A percentile compares a stretch with the other conserved stretches of the same genome.
phyloP scores from a whole-genome alignment of 2,329 filamentous ascomycete genomes.

The Penicillium corylophilum region DNA sequence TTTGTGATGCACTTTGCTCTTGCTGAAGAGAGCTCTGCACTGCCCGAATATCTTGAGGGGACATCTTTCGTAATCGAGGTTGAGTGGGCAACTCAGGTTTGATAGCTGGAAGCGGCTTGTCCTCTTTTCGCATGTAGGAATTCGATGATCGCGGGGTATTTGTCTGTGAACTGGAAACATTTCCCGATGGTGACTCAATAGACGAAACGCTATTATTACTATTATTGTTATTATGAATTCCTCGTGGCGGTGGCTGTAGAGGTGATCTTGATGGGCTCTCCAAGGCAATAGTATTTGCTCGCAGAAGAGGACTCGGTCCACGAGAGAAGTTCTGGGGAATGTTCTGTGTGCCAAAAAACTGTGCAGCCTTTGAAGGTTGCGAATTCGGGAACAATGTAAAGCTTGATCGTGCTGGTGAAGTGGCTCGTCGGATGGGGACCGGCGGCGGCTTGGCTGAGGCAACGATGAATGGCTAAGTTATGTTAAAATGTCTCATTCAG shows the following conservation, averaged over 20 bases:
- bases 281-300: constrained; percentile 20
- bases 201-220: constrained; percentile 12
- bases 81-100: constrained; percentile 9
- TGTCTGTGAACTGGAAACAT: constrained; percentile 8
- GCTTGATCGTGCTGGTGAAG: constrained; percentile 36
- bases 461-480: constrained; percentile 12
- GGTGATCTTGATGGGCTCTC: constrained; percentile 18
- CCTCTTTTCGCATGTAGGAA: constrained; percentile 8
- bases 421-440: constrained; percentile 34
- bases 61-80: neutral
- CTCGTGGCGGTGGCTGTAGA: constrained; percentile 3
- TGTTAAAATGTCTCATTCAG: neutral
- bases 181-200: constrained; percentile 13
- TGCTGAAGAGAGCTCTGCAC: neutral
- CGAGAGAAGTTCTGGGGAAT: constrained; percentile 33
- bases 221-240: constrained; percentile 8
- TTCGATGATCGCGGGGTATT: constrained; percentile 16
- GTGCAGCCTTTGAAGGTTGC: constrained; percentile 31
- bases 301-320: constrained; percentile 26
- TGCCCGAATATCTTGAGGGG: neutral
- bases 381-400: constrained; percentile 42
- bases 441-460: constrained; percentile 12
- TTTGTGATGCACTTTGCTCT: neutral
- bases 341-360: constrained; percentile 31
- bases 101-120: constrained; percentile 24